These are phyloP conservation scores for Pharnaceum exiguum DNA, from an alignment of 148 eudicot species.

Conservation along the genomic window DNA sequence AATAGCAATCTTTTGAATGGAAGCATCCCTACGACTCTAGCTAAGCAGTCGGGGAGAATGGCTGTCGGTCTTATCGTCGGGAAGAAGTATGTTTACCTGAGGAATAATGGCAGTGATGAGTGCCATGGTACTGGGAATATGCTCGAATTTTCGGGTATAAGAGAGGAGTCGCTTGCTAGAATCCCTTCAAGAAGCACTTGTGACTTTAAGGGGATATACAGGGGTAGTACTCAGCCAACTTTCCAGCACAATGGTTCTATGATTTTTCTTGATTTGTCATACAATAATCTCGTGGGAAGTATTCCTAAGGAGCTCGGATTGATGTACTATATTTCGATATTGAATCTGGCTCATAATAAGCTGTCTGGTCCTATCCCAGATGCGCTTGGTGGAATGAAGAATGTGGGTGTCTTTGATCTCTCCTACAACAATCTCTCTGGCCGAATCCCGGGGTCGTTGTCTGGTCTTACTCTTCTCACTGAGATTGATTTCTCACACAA, in stretches of 20 bases:
- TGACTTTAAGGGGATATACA: conserved; percentile 54
- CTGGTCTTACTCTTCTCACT: conserved; percentile 44
- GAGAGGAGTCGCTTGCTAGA: conserved; percentile 44
- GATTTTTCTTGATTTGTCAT: conserved; percentile 73
- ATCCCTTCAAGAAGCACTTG: conserved; percentile 53
- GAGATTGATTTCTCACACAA: conserved; percentile 65
- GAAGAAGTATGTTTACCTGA: conserved; percentile 63
- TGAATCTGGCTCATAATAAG: conserved; percentile 75
- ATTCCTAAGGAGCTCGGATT: conserved; percentile 77
- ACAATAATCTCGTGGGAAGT: conserved; percentile 60
- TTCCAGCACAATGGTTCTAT: conserved; percentile 79
- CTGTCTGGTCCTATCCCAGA: conserved; percentile 75
- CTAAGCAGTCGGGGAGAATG: conserved; percentile 71
- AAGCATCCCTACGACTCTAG: conserved; percentile 53
- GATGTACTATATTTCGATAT: conserved; percentile 53
- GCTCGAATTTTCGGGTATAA: conserved; percentile 79
- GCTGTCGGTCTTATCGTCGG: conserved; percentile 56
- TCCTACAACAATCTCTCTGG: conserved; percentile 69
- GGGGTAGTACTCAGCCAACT: conserved; percentile 61
- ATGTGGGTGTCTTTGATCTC: conserved; percentile 57
- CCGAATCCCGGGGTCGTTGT: conserved; percentile 46
- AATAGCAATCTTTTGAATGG: conserved; percentile 66
- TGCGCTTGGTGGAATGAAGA: conserved; percentile 54
- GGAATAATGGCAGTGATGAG: conserved; percentile 63
- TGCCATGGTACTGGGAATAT: conserved; percentile 90